These are phyloP conservation scores for Amyloporia xantha DNA, from an alignment of 768 basidiomycete genomes.

Conservation along the genomic window DNA sequence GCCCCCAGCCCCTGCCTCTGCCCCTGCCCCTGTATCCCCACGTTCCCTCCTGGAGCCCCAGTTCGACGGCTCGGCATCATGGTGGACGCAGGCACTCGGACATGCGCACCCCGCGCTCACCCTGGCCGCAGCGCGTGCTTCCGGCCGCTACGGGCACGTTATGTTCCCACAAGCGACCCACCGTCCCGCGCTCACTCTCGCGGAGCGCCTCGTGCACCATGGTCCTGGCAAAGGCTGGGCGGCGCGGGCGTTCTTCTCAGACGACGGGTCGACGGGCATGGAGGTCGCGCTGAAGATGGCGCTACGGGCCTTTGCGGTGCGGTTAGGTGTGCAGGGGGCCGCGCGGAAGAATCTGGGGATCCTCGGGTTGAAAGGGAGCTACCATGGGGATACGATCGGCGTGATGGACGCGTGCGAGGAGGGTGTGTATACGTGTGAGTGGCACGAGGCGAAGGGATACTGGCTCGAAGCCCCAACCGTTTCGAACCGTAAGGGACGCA, in stretches of 20 bases:
- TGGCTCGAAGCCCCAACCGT: conserved; percentile 92
- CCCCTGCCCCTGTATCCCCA: conserved; percentile 2
- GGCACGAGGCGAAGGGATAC: conserved; percentile 87
- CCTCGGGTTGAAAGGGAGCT: conserved; percentile 84
- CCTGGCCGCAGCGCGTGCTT: conserved; percentile 81
- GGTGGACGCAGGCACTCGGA: conserved; percentile 96
- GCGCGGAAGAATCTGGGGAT: conserved; percentile 52
- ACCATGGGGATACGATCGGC: conserved; percentile 97
- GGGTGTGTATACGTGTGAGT: conserved; percentile 91
- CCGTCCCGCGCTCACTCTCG: conserved; percentile 75
- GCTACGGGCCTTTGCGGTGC: conserved; percentile 54
- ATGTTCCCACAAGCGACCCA: conserved; percentile 91
- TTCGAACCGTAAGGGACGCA: conserved; percentile 53
- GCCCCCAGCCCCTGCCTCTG: background rate
- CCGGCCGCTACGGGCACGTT: conserved; percentile 94
- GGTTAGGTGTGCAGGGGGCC: conserved; percentile 28
- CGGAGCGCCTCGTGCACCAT: conserved; percentile 65
- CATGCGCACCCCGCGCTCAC: conserved; percentile 74
- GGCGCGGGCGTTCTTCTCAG: conserved; percentile 83
- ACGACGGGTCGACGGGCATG: conserved; percentile 94
- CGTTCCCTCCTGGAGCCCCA: conserved; percentile 48
- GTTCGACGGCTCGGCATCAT: conserved; percentile 90
- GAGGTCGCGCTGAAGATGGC: conserved; percentile 99
- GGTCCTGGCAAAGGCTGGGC: conserved; percentile 93
- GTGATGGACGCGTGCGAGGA: conserved; percentile 94